A percentile compares a stretch with the other conserved stretches of the same genome.
Evolutionary conservation across 2,329 filamentous ascomycete genomes (phyloP).

Genomic region (Akanthomyces dipterigenus): DNA sequence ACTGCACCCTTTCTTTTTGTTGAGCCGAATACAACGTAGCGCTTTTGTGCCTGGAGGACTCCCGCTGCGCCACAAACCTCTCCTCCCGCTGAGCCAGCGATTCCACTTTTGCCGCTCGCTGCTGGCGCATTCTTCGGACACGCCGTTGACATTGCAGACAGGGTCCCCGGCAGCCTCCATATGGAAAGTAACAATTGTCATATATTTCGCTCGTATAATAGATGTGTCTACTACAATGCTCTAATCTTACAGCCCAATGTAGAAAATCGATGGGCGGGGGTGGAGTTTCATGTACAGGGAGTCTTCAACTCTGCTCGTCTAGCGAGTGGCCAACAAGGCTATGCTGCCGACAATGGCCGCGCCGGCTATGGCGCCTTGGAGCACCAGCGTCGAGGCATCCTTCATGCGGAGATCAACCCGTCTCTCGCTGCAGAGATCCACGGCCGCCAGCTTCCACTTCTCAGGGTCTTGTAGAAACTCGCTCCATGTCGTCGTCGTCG

Average conservation of each 20-base stretch:
- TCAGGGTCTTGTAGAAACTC: slow-evolving; percentile 34
- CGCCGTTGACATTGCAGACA: neutral
- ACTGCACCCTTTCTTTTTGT: neutral
- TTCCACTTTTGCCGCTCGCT: neutral
- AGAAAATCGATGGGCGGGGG: neutral
- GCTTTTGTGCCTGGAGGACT: neutral
- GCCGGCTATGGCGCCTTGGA: slow-evolving; percentile 62
- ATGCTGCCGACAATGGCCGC: slow-evolving; percentile 52
- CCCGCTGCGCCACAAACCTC: neutral
- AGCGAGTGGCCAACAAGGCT: slow-evolving; percentile 39
- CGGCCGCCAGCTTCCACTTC: slow-evolving; percentile 41
- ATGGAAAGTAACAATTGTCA: neutral
- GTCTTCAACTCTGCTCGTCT: neutral
- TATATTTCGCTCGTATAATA: slow-evolving; percentile 2
- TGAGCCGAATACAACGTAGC: neutral
- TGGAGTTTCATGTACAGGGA: neutral
- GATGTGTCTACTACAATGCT: slow-evolving; percentile 1
- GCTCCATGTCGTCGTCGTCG: slow-evolving; percentile 31
- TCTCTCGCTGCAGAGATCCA: slow-evolving; percentile 61
- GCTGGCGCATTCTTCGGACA: neutral
- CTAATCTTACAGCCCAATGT: slow-evolving; percentile 2
- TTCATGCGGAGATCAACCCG: slow-evolving; percentile 57
- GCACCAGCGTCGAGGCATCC: slow-evolving; percentile 61
- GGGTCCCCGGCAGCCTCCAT: neutral
- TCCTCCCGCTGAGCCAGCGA: neutral